Percentiles rank a stretch among this genome's conserved stretches.
Evolutionary conservation across 2,329 filamentous ascomycete species (phyloP).

Genomic region (Penicillium sp.): DNA sequence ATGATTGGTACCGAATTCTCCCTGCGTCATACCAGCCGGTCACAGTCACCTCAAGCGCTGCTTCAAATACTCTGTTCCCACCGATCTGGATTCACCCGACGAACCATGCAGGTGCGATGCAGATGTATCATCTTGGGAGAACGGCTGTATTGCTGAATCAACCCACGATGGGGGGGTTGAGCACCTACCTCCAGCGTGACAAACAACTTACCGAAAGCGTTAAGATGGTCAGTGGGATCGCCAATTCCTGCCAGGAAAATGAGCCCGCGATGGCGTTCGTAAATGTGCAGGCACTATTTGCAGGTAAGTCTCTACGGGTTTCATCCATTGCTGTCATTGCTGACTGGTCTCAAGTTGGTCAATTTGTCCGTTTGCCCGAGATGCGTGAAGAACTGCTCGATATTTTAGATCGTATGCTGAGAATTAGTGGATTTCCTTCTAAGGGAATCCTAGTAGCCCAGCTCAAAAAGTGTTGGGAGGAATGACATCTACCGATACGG

Average conservation of each 20-base stretch:
- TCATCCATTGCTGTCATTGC: background rate
- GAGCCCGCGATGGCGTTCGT: constrained; percentile 27
- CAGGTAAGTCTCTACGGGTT: constrained; percentile 6
- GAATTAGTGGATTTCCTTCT: constrained; percentile 20
- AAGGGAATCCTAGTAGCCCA: constrained; percentile 14
- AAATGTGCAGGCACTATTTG: constrained; percentile 27
- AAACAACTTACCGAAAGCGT: constrained; percentile 22
- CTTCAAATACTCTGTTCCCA: constrained; percentile 28
- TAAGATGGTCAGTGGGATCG: constrained; percentile 14
- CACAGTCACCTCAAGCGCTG: constrained; percentile 34
- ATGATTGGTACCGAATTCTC: constrained; percentile 53
- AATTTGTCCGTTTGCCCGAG: constrained; percentile 17
- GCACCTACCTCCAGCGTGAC: constrained; percentile 42
- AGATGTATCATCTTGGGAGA: constrained; percentile 57
- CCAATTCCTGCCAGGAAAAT: constrained; percentile 19
- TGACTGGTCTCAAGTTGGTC: constrained; percentile 11
- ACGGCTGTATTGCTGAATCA: constrained; percentile 58
- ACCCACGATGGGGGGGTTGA: constrained; percentile 54
- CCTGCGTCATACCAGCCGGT: constrained; percentile 46
- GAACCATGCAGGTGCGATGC: constrained; percentile 52
- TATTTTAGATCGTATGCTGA: constrained; percentile 16
- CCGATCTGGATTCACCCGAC: constrained; percentile 57
- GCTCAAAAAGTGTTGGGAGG: constrained; percentile 14
- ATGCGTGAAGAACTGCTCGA: constrained; percentile 15
- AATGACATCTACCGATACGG: background rate